Evolutionary conservation across 495 filamentous ascomycete species (phyloP).

Genomic region (Neurospora discreta): DNA sequence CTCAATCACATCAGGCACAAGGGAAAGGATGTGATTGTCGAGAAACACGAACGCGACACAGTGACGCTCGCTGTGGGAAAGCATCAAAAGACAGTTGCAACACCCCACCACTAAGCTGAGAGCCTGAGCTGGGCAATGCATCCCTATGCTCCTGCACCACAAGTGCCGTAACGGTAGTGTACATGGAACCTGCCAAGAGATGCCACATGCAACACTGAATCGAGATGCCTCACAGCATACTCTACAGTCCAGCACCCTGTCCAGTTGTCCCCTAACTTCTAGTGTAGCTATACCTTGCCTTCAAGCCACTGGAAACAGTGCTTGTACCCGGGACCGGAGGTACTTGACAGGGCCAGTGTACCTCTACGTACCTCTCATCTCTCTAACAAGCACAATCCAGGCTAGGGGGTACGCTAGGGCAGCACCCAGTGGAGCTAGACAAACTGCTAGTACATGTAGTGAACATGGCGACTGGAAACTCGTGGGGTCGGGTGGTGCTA

Average conservation of each 20-base stretch:
- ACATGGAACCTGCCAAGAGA: not conserved
- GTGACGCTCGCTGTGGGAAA: not conserved
- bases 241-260: not conserved
- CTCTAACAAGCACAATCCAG: not conserved
- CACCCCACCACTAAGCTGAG: not conserved
- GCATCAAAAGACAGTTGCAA: not conserved
- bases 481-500: not conserved
- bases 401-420: not conserved
- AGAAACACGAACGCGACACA: not conserved
- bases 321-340: not conserved
- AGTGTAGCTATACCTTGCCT: no score
- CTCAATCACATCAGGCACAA: not conserved
- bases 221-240: not conserved
- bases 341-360: not conserved
- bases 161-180: not conserved
- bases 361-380: not conserved
- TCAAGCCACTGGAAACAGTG: not conserved
- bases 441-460: not conserved
- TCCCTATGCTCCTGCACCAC: not conserved
- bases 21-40: not conserved
- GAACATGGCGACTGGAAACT: not conserved
- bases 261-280: not conserved
- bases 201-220: not conserved
- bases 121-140: not conserved
- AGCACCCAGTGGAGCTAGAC: not conserved